Percentiles rank a stretch among this genome's conserved stretches.
These are phyloP conservation scores for Coriolopsis trogii DNA, from an alignment of 1,284 basidiomycete species.

Conservation along the genomic window DNA sequence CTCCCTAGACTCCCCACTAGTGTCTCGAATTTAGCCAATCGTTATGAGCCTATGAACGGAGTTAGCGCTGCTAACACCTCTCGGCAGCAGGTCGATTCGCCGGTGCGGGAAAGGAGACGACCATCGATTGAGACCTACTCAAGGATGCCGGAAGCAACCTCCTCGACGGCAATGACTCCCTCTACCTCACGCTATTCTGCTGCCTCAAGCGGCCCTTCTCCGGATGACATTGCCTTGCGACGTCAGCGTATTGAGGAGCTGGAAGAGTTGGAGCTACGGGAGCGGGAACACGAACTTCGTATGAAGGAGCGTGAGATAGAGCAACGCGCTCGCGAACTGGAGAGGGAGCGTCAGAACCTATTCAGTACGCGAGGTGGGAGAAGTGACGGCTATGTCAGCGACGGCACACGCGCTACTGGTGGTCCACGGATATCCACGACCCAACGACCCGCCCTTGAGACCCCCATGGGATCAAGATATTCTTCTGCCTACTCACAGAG, in stretches of 20 bases:
- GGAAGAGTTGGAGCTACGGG: conserved; percentile 51
- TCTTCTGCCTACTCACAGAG: conserved; percentile 43
- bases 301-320: conserved; percentile 64
- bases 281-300: conserved; percentile 56
- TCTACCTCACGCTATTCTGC: conserved; percentile 15
- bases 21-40: conserved; percentile 66
- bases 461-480: conserved; percentile 15
- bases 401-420: conserved; percentile 20
- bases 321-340: conserved; percentile 48
- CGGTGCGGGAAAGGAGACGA: conserved; percentile 23
- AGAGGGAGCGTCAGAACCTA: conserved; percentile 27
- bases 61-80: background rate
- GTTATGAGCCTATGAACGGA: conserved; percentile 45
- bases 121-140: conserved; percentile 20
- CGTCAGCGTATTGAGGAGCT: conserved; percentile 53
- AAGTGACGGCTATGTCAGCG: conserved; percentile 33
- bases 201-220: conserved; percentile 2
- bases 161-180: conserved; percentile 3
- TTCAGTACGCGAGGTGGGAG: conserved; percentile 23
- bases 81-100: conserved; percentile 33
- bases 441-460: conserved; percentile 22
- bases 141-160: conserved; percentile 17
- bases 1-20: conserved; percentile 62
- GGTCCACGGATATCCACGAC: conserved; percentile 13
- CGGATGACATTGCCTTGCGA: conserved; percentile 36